These are phyloP conservation scores for Saccharomyces hybrid DNA, from an alignment of 1,139 yeast species.

Conservation along the genomic window DNA sequence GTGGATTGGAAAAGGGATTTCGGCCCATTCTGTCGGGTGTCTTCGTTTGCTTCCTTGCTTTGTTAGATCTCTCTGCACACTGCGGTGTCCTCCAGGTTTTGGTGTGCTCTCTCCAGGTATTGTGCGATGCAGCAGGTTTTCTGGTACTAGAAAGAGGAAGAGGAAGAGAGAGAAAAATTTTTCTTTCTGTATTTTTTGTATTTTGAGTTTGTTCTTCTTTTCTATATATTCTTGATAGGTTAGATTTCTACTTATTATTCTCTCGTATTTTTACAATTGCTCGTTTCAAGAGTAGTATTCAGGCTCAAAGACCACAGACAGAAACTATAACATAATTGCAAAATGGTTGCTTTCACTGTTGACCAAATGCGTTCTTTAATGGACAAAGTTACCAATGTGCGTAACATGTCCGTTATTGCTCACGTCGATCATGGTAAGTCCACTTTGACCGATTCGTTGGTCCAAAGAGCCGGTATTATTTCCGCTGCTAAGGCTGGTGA, in stretches of 20 bases:
- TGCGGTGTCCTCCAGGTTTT: background rate
- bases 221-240: background rate
- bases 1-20: background rate
- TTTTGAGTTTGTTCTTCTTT: background rate
- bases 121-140: background rate
- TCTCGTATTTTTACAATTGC: background rate
- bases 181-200: background rate
- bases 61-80: background rate
- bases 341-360: slow-evolving; percentile 38
- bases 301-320: slow-evolving; percentile 5
- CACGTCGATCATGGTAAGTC: too few species aligned
- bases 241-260: background rate
- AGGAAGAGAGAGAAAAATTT: background rate
- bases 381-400: too few species aligned
- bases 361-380: too few species aligned
- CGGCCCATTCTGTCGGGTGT: background rate
- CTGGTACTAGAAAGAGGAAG: background rate
- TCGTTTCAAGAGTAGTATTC: background rate
- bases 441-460: too few species aligned
- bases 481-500: too few species aligned
- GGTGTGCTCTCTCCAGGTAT: background rate
- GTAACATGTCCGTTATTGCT: too few species aligned
- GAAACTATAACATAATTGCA: slow-evolving; percentile 12
- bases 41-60: background rate
- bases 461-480: too few species aligned